phyloP scores from a whole-genome alignment of 2,329 filamentous ascomycete genomes.

The Pseudocercospora musae region DNA sequence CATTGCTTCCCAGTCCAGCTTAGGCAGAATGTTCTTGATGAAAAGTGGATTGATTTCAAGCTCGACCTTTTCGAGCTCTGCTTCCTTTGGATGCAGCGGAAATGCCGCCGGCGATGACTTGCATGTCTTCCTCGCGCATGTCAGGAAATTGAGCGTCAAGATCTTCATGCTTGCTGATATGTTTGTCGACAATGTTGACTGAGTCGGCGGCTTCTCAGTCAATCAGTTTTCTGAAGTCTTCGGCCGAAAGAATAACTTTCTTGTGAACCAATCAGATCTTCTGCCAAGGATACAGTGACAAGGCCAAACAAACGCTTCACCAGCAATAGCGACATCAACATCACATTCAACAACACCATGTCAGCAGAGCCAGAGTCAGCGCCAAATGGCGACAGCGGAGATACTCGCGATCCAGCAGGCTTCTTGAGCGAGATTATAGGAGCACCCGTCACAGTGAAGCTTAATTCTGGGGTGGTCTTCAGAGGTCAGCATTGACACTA shows the following conservation, averaged over 20 bases:
- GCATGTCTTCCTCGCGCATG: slow-evolving; percentile 93
- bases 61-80: slow-evolving; percentile 81
- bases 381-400: slow-evolving; percentile 35
- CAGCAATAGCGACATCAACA: background rate
- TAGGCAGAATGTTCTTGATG: slow-evolving; percentile 77
- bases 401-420: slow-evolving; percentile 87
- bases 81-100: slow-evolving; percentile 87
- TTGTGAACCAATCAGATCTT: background rate
- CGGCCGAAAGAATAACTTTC: background rate
- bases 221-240: background rate
- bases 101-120: slow-evolving; percentile 76
- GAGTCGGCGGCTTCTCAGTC: background rate
- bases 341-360: slow-evolving; percentile 10
- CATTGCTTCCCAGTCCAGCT: slow-evolving; percentile 84
- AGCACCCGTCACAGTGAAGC: slow-evolving; percentile 88
- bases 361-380: slow-evolving; percentile 39
- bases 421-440: slow-evolving; percentile 95
- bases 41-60: slow-evolving; percentile 77
- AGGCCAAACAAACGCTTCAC: background rate
- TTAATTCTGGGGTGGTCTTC: slow-evolving; percentile 98
- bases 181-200: background rate
- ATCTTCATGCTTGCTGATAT: slow-evolving; percentile 70
- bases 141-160: slow-evolving; percentile 92
- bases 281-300: background rate
- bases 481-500: slow-evolving; percentile 61